These are phyloP conservation scores for Nephelium lappaceum DNA, from an alignment of 345 rosid genomes.

Conservation along the genomic window DNA sequence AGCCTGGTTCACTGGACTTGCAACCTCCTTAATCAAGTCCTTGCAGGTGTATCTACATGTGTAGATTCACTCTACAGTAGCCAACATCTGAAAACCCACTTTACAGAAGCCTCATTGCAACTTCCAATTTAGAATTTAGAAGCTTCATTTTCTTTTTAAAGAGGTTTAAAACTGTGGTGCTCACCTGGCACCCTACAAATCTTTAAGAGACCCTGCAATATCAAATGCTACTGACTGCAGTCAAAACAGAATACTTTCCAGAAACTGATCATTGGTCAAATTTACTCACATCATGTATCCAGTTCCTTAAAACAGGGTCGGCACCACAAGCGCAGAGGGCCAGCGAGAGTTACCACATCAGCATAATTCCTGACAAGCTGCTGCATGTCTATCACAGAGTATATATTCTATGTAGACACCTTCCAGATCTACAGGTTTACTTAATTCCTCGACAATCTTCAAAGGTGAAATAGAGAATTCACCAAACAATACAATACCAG, in stretches of 20 bases:
- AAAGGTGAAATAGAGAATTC: neutral
- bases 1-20: neutral
- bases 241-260: too few relatives aligned
- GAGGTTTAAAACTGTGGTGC: neutral
- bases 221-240: neutral
- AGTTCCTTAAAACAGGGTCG: neutral
- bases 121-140: neutral
- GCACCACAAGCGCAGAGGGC: neutral
- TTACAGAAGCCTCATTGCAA: neutral
- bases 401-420: neutral
- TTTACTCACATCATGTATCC: neutral
- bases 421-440: neutral
- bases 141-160: neutral
- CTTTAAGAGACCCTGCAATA: neutral
- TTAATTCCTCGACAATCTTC: neutral
- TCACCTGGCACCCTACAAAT: neutral
- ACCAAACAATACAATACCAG: neutral
- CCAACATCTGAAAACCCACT: neutral
- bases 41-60: neutral
- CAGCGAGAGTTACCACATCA: conserved; percentile 1
- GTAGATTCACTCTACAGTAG: neutral
- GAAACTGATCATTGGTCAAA: neutral
- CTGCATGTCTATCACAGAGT: neutral
- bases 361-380: neutral
- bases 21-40: neutral